Base-by-base conservation (phyloP, 2,329 filamentous ascomycete genomes). In the Annulohypoxylon truncatum region DNA sequence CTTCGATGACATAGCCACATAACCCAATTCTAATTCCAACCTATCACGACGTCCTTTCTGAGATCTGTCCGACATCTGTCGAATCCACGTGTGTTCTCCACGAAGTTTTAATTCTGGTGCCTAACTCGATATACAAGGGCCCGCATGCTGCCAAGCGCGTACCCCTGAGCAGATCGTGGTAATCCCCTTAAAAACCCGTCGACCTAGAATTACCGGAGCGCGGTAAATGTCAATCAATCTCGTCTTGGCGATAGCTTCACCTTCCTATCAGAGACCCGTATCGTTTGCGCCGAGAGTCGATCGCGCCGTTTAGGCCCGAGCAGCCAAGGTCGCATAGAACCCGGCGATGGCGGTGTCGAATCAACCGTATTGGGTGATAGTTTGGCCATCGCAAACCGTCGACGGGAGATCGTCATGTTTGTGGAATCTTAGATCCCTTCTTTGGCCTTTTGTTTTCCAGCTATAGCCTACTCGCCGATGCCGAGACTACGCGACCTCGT, bases 201-300 rank as follows among this genome's bases (percentile, higher is more conserved):
- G 51, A 60, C 58, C 52, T 58, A 29, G 31, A 52, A 50, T 61
- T 38, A 48, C 60, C 57, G 56, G 59, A 22, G 47, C 42, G 33
- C 47, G 63, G 62, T 53, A 61, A 28, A 56, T 29, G 54, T 56
- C 50, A 71, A 67, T 67, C 58, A 66, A 65, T 62, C 42, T 61
- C 55, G 33, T 50, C 69, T 71, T 71, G 69, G 69, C 67, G 29
- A 61, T 52, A 48, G 67, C 64, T 69, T 66, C 68, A 69, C 69
- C 69, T 71, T 71, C 69, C 69, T 71, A 64, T 71, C 67, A 66
- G 33, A 55, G 67, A 48, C 20, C 26, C n/a, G 29, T 51, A 20
- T 59, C 12, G 24, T 22, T 29, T 38, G 18, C 60, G 66, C 69
- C 67, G 64, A 69, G 61, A 62, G 28, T 22, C 47, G 53, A 51